Conservation (phyloP, 345 rosid genomes). For the Eucalyptus coolabah region DNA sequence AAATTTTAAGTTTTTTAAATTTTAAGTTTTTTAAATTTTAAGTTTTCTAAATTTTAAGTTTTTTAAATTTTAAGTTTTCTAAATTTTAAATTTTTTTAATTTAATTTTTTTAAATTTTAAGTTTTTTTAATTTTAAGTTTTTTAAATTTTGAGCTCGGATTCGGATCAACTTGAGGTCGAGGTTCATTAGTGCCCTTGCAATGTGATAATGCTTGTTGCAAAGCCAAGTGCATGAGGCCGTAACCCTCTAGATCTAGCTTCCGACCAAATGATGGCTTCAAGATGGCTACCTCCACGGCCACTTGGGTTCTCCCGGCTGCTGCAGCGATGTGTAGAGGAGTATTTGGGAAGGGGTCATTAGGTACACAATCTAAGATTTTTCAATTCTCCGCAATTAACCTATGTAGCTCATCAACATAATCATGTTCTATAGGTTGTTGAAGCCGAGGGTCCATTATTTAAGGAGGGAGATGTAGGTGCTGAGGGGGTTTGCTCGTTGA, state of each 20-base stretch:
- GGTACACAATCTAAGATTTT: not conserved
- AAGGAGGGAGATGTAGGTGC: not conserved
- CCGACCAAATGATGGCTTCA: not conserved
- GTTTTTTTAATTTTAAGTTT: too few relatives aligned
- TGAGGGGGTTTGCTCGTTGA: too few relatives aligned
- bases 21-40: too few relatives aligned
- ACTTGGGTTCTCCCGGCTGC: rapidly evolving
- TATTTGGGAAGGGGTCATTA: not conserved
- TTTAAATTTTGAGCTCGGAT: too few relatives aligned
- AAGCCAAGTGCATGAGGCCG: not conserved
- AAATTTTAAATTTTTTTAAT: too few relatives aligned
- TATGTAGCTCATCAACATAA: not conserved
- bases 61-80: too few relatives aligned
- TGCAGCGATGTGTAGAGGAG: rapidly evolving
- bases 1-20: too few relatives aligned
- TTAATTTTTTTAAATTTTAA: too few relatives aligned
- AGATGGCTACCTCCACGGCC: not conserved
- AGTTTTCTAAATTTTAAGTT: too few relatives aligned
- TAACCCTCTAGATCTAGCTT: not conserved
- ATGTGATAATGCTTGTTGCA: not conserved
- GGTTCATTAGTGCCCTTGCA: not conserved
- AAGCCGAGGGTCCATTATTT: too few relatives aligned
- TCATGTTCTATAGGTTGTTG: not conserved
- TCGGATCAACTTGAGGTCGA: not conserved
- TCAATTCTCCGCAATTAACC: not conserved